Evolutionary conservation across 2,329 filamentous ascomycete genomes (phyloP).

Genomic region (Chrysoporthe puriensis): DNA sequence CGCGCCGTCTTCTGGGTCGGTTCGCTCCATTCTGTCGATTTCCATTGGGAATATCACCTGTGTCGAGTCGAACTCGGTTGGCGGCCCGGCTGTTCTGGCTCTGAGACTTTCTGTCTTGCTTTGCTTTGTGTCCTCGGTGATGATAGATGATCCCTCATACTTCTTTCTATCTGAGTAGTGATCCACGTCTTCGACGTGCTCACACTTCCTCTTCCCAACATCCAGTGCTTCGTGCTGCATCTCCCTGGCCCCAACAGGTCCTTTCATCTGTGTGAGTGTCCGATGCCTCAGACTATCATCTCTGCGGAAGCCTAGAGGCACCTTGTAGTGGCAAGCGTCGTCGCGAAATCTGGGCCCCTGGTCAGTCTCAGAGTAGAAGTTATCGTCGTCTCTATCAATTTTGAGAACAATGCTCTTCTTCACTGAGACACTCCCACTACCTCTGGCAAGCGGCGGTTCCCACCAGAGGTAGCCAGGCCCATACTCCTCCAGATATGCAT

Average conservation of each 20-base stretch:
- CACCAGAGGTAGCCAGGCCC: constrained; percentile 52
- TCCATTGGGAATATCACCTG: background rate
- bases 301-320: constrained; percentile 38
- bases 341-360: constrained; percentile 30
- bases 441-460: constrained; percentile 44
- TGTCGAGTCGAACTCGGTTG: background rate
- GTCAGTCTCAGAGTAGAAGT: constrained; percentile 5
- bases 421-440: constrained; percentile 31
- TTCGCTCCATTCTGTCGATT: background rate
- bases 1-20: constrained; percentile 26
- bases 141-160: background rate
- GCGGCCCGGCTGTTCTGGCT: background rate
- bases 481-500: constrained; percentile 41
- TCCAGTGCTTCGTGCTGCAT: background rate
- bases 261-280: constrained; percentile 3
- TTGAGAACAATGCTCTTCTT: constrained; percentile 39
- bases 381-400: background rate
- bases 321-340: constrained; percentile 37
- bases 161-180: background rate
- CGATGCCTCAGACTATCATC: constrained; percentile 23
- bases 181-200: background rate
- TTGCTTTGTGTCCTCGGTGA: background rate
- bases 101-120: background rate
- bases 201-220: constrained; percentile 1
- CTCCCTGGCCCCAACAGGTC: background rate